phyloP scores from a whole-genome alignment of 169 alveolate genomes.

The Cryptosporidium ryanae region DNA sequence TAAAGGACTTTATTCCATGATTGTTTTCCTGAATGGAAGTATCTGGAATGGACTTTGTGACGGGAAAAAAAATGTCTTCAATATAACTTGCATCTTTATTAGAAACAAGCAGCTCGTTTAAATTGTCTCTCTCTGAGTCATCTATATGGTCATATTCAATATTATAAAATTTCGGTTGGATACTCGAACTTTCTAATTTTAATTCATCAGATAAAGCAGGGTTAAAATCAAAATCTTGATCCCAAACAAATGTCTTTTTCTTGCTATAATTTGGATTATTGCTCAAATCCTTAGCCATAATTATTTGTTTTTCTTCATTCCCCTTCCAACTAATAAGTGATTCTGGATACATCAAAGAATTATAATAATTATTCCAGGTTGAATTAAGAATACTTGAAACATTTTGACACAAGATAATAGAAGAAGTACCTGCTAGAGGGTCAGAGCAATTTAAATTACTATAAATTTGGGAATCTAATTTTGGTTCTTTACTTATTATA shows the following conservation, averaged over 20 bases:
- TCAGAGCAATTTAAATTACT: conserved; percentile 57
- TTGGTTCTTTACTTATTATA: conserved; percentile 69
- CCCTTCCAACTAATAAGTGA: conserved; percentile 47
- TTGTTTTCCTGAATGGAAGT: not conserved
- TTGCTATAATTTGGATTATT: not conserved
- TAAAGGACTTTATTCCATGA: not conserved
- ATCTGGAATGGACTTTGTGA: conserved; percentile 8
- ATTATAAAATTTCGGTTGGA: conserved; percentile 30
- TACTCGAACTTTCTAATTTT: conserved; percentile 21
- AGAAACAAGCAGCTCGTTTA: not conserved
- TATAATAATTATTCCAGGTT: conserved; percentile 40
- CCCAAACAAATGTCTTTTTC: conserved; percentile 57
- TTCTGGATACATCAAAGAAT: conserved; percentile 25
- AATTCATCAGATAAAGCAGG: conserved; percentile 62
- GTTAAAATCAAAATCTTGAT: conserved; percentile 30
- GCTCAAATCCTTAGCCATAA: not conserved
- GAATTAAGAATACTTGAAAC: conserved; percentile 56
- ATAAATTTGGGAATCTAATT: conserved; percentile 38
- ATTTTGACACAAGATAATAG: conserved; percentile 44
- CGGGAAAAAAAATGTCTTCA: conserved; percentile 24
- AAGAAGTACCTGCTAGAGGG: conserved; percentile 14
- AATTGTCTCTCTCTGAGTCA: not conserved
- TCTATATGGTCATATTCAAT: not conserved
- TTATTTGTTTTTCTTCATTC: not conserved
- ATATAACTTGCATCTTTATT: conserved; percentile 11